Base-by-base conservation (phyloP, 306 rosid genomes). In the Astragalus membranaceus region DNA sequence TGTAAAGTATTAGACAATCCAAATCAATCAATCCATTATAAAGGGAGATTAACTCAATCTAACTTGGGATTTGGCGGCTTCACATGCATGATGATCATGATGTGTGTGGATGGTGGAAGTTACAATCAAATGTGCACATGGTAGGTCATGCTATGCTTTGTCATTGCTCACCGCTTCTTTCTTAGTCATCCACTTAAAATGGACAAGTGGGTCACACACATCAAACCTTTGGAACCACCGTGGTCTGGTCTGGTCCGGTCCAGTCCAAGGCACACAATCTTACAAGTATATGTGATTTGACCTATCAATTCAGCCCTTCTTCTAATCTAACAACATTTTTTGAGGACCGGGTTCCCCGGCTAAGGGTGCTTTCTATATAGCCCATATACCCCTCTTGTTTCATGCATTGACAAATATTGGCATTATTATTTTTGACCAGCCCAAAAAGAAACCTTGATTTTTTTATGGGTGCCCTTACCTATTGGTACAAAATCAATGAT, bases 41-140 rank as follows among this genome's bases (percentile, higher is more conserved):
- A 62, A 75, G 44, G 61, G 56, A 32, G 49, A 54, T 51, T 36
- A 72, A 68, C 3, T 46, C 17, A n/a, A 59, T 15, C 41, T 44
- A 67, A 74, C 11, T 71, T 72, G 4, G 60, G 76, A 54, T 56
- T 70, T 75, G 66, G 74, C 58, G 78, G 81, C 78, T 75, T 51
- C 75, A 32, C 74, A 72, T 72, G 87, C 69, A 26, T 23, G 2
- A 23, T 23, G 26, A 1, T 26, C 30, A 20, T 20, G 23, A 20
- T 71, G 70, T 47, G 37, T 67, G 66, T 47, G 39, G 75, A 67
- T 32, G 70, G 70, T 82, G 82, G 77, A 64, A 67, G 76, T 36
- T 77, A 72, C 75, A 69, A 72, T 61, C 35, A 54, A 54, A 39
- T 14, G 68, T 61, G 76, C 83, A 79, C 80, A 63, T 79, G 83